Conservation (phyloP, 2,329 filamentous ascomycete species). For the Bertia moriformis region DNA sequence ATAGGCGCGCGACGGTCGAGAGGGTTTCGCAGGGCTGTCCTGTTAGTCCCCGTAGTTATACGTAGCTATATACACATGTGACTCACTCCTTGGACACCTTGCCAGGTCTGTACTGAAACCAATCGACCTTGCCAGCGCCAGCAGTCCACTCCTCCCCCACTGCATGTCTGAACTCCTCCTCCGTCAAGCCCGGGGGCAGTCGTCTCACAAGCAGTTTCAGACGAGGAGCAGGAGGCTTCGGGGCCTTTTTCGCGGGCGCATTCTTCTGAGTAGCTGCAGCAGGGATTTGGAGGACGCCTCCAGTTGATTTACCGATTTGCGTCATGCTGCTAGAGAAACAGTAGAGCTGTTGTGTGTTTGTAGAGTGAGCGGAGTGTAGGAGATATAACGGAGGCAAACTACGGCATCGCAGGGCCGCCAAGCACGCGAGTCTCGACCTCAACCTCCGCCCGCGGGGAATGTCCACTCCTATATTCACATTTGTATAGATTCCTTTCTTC, state of each 20-base stretch:
- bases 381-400: neutral
- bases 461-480: neutral
- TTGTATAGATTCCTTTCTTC: neutral
- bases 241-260: slow-evolving; percentile 26
- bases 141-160: slow-evolving; percentile 70
- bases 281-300: slow-evolving; percentile 24
- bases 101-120: slow-evolving; percentile 57
- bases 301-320: neutral
- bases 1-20: slow-evolving; percentile 67
- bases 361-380: neutral
- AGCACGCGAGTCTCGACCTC: neutral
- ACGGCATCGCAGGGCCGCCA: neutral
- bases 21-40: slow-evolving; percentile 66
- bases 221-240: slow-evolving; percentile 38
- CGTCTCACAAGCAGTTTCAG: slow-evolving; percentile 76
- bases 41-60: slow-evolving; percentile 3
- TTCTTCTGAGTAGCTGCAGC: slow-evolving; percentile 25
- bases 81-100: slow-evolving; percentile 75
- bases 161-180: slow-evolving; percentile 57
- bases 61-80: slow-evolving; percentile 4
- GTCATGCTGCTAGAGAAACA: slow-evolving; percentile 1
- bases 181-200: slow-evolving; percentile 72
- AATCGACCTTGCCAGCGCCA: slow-evolving; percentile 73
- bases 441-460: neutral
- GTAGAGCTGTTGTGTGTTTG: too few species aligned